These are phyloP conservation scores for Ulota crispa DNA, from an alignment of 225 moss, liverwort and hornwort genomes.

Conservation along the genomic window DNA sequence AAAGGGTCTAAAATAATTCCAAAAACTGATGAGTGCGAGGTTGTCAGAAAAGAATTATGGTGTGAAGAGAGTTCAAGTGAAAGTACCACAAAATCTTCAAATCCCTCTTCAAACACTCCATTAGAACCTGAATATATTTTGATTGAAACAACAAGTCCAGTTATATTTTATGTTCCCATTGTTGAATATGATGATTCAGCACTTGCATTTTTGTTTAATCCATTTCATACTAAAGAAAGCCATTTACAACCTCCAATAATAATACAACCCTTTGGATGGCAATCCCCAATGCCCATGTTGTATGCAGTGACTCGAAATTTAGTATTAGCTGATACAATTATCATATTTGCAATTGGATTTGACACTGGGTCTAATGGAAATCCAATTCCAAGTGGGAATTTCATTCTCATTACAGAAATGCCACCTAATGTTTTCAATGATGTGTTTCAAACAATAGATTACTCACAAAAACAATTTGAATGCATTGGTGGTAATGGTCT, in stretches of 20 bases:
- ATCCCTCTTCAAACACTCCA: neutral
- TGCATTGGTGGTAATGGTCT: slow-evolving; percentile 43
- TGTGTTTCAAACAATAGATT: slow-evolving; percentile 48
- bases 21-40: neutral
- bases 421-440: slow-evolving; percentile 34
- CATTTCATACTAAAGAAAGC: slow-evolving; percentile 15
- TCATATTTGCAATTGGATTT: slow-evolving; percentile 47
- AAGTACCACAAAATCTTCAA: neutral
- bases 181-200: slow-evolving; percentile 31
- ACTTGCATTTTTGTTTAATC: slow-evolving; percentile 34
- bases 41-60: slow-evolving; percentile 22
- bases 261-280: slow-evolving; percentile 47
- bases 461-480: slow-evolving; percentile 43
- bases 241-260: slow-evolving; percentile 41
- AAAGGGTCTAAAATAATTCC: slow-evolving; percentile 20
- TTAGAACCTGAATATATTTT: neutral
- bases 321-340: slow-evolving; percentile 33
- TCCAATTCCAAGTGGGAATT: slow-evolving; percentile 37
- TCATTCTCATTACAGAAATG: slow-evolving; percentile 35
- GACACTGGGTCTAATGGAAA: slow-evolving; percentile 18
- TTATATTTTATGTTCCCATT: slow-evolving; percentile 16
- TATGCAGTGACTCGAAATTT: slow-evolving; percentile 28
- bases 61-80: slow-evolving; percentile 33
- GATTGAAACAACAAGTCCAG: slow-evolving; percentile 19
- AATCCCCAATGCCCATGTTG: slow-evolving; percentile 39